Base-by-base conservation (phyloP, 495 filamentous ascomycete genomes). In the Bacidia gigantensis region DNA sequence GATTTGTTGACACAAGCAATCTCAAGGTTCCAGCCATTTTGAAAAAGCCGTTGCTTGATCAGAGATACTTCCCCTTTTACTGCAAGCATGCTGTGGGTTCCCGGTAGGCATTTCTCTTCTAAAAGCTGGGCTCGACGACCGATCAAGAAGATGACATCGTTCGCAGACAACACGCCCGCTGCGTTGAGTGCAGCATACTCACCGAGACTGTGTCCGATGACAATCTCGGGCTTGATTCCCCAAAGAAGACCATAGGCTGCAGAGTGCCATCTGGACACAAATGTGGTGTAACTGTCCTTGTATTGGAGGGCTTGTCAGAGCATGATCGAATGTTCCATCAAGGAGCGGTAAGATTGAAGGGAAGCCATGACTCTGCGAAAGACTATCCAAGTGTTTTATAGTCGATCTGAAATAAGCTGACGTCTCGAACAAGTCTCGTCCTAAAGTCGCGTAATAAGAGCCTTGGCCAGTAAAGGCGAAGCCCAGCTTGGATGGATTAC, bases 161-260 rank as follows among this genome's bases (percentile, higher is more conserved):
- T 76, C 24, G 75, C 78, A 10, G 78, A 81, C 12, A 88, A 67
- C 14, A 88, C 81, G 45, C 82, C 84, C 41, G 84, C 76, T 32
- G 79, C 74, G 55, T 85, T 71, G 3, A 88, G 71, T 25, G 84
- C 84, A 26, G 84, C 82, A 64, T 87, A 87, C 65, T 89, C 85
- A 48, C 84, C 85, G 17, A 74, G 50, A 60, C 83, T 86, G 67
- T 89, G 84, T 46, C 84, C 84, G 43, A 87, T 66, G 3, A 87
- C 83, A 24, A 73, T 79, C 54, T 69, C 69, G 12, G 84, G 84
- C 26, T 66, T 73, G 57, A 88, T 69, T 43, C 81, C 82, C 77
- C 81, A 86, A n/a, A 2, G 80, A 80, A 21, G 51, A 60, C 82
- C 82, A 86, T 47, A 86, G 70, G 22, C 71, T 73, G 12, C 79